phyloP scores from a whole-genome alignment of 768 basidiomycete genomes.

The Tricholoma saponaceum region DNA sequence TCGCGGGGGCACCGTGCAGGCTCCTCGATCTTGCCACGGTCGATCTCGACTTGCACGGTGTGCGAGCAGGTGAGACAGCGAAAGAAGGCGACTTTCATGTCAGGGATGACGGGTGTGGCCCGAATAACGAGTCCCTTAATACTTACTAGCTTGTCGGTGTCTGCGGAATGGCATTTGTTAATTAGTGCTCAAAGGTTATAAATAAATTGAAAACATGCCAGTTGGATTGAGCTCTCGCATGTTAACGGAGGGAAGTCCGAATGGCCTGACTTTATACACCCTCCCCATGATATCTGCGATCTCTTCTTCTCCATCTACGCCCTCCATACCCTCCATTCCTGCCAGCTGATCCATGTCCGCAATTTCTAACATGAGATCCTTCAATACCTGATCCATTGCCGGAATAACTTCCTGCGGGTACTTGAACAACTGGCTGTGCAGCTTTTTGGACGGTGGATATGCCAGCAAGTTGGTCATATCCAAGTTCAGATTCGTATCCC shows the following conservation, averaged over 20 bases:
- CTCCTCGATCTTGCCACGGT: constrained; percentile 96
- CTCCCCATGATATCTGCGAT: constrained; percentile 83
- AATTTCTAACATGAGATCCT: constrained; percentile 86
- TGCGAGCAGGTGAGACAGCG: constrained; percentile 94
- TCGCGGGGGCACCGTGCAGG: constrained; percentile 91
- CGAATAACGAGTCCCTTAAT: constrained; percentile 98
- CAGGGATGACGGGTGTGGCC: constrained; percentile 95
- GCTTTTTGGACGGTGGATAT: constrained; percentile 80
- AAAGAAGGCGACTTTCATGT: constrained; percentile 99
- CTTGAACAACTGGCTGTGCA: constrained; percentile 80
- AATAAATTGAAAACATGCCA: constrained; percentile 44
- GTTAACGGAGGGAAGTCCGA: constrained; percentile 77
- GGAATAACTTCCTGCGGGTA: constrained; percentile 98
- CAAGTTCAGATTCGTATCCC: constrained; percentile 90
- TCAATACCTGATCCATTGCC: constrained; percentile 94
- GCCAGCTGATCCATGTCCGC: constrained; percentile 77
- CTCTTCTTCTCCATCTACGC: constrained; percentile 74
- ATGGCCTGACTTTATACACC: constrained; percentile 93
- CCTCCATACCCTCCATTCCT: constrained; percentile 72
- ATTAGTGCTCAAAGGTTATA: background rate
- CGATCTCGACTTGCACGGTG: constrained; percentile 96
- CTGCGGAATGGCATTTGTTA: constrained; percentile 33
- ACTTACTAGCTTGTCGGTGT: constrained; percentile 95
- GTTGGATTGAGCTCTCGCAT: constrained; percentile 95
- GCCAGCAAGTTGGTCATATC: constrained; percentile 84